Evolutionary conservation across 371 early-diverging fungal species (phyloP), one percentile per base, ranked within the genome.

Genomic region (Chytridiales sp.): DNA sequence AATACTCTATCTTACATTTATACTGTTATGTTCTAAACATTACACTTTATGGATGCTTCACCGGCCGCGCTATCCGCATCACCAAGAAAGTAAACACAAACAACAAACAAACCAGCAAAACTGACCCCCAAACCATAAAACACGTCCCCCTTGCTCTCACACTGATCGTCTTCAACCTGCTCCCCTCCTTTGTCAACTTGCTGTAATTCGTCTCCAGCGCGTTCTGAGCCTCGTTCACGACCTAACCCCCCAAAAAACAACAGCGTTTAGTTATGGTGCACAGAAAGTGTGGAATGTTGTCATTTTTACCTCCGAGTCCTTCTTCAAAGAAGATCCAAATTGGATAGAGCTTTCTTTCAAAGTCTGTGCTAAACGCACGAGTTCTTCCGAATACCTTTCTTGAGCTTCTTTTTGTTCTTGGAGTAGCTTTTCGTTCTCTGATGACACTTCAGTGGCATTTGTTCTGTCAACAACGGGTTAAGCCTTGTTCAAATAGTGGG

Each of bases 341-440:
- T 54, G 26, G 15, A 55, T 24, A 1, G 62, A 54, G 17, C 46
- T 54, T 8, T 34, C 54, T 36, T 62, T 62, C 47, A 62, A 27
- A 15, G 34, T 41, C 26, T 40, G 21, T 8, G 62, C 62, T 48
- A 62, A 46, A 24, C 47, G 56, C 15, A 48, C 47, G 19, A 62
- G 24, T 46, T 62, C 62, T n/a, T 53, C 62, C 4, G 62, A 62
- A 17, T 44, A 47, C 19, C 22, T 34, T 47, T 62, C 62, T 40
- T 62, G 62, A 47, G 47, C 13, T 27, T 21, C 19, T 24, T 36
- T 27, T 34, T 62, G 55, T 38, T 62, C 47, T 56, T 56, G 41
- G 13, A 56, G 32, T 9, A 56, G n/a, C n/a, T n/a, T n/a, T n/a
- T n/a, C n/a, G n/a, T n/a, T n/a, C n/a, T n/a, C n/a, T n/a, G n/a